These are phyloP conservation scores for Mrakia frigida DNA, from an alignment of 768 basidiomycete species.

Conservation along the genomic window DNA sequence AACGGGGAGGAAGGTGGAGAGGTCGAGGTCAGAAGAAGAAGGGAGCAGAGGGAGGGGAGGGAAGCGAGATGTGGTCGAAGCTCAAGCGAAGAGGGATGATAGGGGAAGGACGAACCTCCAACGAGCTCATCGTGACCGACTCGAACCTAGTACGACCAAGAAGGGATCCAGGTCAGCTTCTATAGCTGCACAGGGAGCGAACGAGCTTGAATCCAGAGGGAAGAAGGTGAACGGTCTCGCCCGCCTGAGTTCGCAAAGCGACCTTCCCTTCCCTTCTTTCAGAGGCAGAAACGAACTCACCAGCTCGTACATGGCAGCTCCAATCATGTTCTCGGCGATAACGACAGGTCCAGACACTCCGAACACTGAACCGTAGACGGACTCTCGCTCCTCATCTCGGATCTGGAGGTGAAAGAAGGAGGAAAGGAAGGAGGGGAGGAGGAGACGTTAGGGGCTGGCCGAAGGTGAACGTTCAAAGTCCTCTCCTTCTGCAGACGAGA, in stretches of 20 bases:
- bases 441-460: constrained; percentile 7
- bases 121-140: constrained; percentile 98
- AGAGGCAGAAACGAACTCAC: constrained; percentile 43
- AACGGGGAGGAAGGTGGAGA: not conserved
- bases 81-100: constrained; percentile 15
- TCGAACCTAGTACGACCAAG: constrained; percentile 49
- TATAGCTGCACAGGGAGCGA: not conserved
- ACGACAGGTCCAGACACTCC: constrained; percentile 99
- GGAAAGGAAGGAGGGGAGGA: constrained; percentile 2
- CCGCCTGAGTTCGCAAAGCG: not conserved
- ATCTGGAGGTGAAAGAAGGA: constrained; percentile 48
- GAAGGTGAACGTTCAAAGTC: not conserved
- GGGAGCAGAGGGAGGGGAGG: not conserved
- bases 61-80: not conserved
- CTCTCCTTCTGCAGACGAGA: not conserved
- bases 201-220: not conserved
- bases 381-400: constrained; percentile 83
- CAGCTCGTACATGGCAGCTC: constrained; percentile 95
- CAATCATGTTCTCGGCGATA: constrained; percentile 92
- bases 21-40: not conserved
- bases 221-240: not conserved
- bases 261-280: not conserved
- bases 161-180: not conserved
- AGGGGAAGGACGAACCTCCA: constrained; percentile 60
- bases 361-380: constrained; percentile 46